These are phyloP conservation scores for Lepidium africanum DNA, from an alignment of 345 rosid genomes.

Conservation along the genomic window DNA sequence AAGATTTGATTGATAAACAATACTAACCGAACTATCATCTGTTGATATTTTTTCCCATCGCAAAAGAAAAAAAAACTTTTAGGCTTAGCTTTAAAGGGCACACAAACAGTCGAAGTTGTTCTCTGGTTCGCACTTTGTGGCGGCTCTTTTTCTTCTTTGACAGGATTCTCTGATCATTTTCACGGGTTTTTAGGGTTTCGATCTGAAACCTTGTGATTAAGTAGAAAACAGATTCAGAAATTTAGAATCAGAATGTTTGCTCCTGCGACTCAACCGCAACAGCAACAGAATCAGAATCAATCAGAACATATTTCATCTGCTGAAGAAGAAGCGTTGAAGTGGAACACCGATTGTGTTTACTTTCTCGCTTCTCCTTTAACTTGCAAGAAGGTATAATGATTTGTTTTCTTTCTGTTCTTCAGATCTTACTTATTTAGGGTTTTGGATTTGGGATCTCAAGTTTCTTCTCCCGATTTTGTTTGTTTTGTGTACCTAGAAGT, in stretches of 20 bases:
- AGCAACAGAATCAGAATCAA: constrained; percentile 19
- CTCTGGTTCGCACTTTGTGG: constrained; percentile 27
- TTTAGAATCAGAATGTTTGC: constrained; percentile 46
- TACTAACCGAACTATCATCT: constrained; percentile 10
- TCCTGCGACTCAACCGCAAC: constrained; percentile 38
- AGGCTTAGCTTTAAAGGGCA: constrained; percentile 20
- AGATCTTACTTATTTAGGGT: constrained; percentile 30
- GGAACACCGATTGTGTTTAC: constrained; percentile 94
- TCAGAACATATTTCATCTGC: constrained; percentile 28
- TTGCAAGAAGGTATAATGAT: constrained; percentile 81
- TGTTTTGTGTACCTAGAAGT: background rate
- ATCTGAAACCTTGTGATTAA: constrained; percentile 23
- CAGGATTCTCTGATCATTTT: constrained; percentile 7
- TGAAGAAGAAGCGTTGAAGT: constrained; percentile 78
- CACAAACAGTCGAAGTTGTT: constrained; percentile 16
- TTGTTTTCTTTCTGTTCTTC: background rate
- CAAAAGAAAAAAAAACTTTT: background rate
- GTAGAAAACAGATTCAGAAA: background rate
- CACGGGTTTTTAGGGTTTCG: constrained; percentile 1
- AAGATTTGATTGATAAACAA: background rate
- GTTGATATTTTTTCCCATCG: background rate
- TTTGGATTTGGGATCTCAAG: constrained; percentile 27
- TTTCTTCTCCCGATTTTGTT: background rate
- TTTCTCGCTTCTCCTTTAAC: constrained; percentile 94
- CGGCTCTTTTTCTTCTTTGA: constrained; percentile 28